Conservation (phyloP, 2,329 filamentous ascomycete species). For the Cladophialophora immunda region DNA sequence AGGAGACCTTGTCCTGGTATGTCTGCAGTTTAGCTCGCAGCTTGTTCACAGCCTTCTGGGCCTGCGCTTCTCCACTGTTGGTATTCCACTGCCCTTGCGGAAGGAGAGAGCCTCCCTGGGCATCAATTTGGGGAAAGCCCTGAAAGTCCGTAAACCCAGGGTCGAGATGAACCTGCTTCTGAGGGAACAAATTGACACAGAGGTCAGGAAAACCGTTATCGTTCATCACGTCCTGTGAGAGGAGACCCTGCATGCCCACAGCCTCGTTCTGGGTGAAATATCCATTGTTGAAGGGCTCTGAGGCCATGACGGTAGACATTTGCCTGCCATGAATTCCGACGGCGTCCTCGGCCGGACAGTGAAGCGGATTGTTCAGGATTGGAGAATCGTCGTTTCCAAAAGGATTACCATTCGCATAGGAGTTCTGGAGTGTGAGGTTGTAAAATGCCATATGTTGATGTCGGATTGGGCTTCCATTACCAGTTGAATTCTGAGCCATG, state of each 20-base stretch:
- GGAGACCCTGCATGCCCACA: neutral
- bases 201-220: neutral
- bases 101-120: neutral
- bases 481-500: neutral
- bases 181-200: neutral
- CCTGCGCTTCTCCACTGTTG: neutral
- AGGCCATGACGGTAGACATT: neutral
- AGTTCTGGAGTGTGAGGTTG: neutral
- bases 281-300: neutral
- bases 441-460: neutral
- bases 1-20: neutral
- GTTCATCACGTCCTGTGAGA: neutral
- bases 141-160: neutral
- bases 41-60: neutral
- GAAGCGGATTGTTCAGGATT: neutral
- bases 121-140: neutral
- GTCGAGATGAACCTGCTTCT: neutral
- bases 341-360: neutral
- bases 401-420: neutral
- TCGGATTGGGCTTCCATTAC: neutral
- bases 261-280: neutral
- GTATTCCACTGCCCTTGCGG: neutral
- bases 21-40: neutral
- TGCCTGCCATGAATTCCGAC: neutral
- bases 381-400: neutral